Base-by-base conservation (phyloP, 148 eudicot genomes). In the Drosera capensis region DNA sequence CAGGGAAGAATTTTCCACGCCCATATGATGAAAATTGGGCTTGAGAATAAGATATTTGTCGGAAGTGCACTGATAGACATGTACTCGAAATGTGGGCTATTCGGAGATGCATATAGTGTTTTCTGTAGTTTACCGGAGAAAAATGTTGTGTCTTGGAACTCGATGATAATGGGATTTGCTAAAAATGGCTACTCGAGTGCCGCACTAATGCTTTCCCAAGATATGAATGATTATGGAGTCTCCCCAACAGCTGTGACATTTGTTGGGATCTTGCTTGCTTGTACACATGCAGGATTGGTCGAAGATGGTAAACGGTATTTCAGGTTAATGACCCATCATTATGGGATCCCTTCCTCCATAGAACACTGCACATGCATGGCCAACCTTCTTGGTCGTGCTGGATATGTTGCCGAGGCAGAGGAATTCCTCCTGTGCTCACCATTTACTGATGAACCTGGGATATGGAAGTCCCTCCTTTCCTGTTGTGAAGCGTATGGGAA, bases 351-450 rank as follows among this genome's bases (percentile, higher is more conserved):
- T 39, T 65, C 85, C 26, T 69, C 73, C 20, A 50, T 77, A 31
- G 90, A 82, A 55, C 96, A 87, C 55, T 71, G 65, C 49, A 68
- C 85, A 16, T 87, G 94, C 65, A 65, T 87, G 79, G 73, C 79
- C 43, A 74, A 68, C 57, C 78, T 79, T 23, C 65, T 87, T 25
- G 82, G 80, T 17, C 85, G 82, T 63, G 68, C 82, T 34, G 88
- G 94, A 25, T 56, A 57, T 57, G 57, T 61, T 20, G 56, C 28
- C 1, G 62, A 77, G 80, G 63, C 69, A 42, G 74, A 70, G 49
- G 52, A 40, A 19, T 57, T 59, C 38, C 74, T 70, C 28, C 59
- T 48, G 37, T 40, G 34, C 48, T 70, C 74, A 48, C 49, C 66
- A 18, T 70, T 14, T 52, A 50, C 72, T 23, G 66, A 65, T 52